phyloP scores from a whole-genome alignment of 2,329 filamentous ascomycete species.

The Aspergillus sclerotialis region DNA sequence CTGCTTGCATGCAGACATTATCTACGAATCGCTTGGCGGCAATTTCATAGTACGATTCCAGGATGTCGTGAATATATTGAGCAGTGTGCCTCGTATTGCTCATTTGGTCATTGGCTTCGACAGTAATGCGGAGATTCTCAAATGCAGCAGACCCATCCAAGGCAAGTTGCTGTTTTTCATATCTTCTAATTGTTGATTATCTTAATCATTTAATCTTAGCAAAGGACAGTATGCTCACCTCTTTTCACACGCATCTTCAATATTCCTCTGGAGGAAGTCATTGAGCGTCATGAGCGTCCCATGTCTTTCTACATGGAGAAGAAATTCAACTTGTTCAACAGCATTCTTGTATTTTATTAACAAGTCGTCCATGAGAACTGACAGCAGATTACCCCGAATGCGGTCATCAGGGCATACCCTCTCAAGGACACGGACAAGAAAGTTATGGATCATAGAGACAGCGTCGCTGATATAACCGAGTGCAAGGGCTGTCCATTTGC shows the following conservation, averaged over 20 bases:
- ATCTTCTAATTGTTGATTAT: too few species aligned
- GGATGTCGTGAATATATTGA: slow-evolving; percentile 53
- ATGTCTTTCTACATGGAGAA: slow-evolving; percentile 47
- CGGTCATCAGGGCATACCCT: slow-evolving; percentile 38
- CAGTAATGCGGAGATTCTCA: background rate
- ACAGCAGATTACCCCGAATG: slow-evolving; percentile 39
- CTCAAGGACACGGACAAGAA: slow-evolving; percentile 40
- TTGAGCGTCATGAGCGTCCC: slow-evolving; percentile 46
- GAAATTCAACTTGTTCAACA: slow-evolving; percentile 43
- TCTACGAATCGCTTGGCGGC: slow-evolving; percentile 58
- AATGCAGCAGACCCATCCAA: too few species aligned
- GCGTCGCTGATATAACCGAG: slow-evolving; percentile 45
- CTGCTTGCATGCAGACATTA: slow-evolving; percentile 52
- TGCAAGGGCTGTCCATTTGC: slow-evolving; percentile 47
- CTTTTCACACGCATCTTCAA: background rate
- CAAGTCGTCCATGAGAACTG: slow-evolving; percentile 41
- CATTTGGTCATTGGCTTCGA: background rate
- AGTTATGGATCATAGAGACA: slow-evolving; percentile 48
- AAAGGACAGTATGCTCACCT: too few species aligned
- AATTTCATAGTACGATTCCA: slow-evolving; percentile 57
- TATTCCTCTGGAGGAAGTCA: slow-evolving; percentile 41
- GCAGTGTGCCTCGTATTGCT: slow-evolving; percentile 12
- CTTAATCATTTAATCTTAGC: too few species aligned
- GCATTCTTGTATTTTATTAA: slow-evolving; percentile 41
- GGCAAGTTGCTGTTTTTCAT: too few species aligned